Evolutionary conservation across 345 rosid species (phyloP), one percentile per base, ranked within the genome.

Genomic region (Moricandia arvensis): DNA sequence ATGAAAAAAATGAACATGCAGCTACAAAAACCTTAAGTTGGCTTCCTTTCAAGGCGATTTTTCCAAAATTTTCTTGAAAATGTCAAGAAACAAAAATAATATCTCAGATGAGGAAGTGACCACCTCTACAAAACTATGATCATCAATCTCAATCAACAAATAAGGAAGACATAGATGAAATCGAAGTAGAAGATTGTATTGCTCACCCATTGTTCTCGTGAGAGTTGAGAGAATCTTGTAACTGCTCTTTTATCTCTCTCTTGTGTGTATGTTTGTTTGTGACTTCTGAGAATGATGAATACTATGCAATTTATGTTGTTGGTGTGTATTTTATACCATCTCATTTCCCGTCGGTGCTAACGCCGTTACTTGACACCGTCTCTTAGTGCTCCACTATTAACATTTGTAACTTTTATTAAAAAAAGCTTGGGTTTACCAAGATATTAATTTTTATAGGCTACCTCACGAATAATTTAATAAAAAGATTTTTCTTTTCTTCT

Each of bases 331-430:
- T 77, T 63, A 41, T 59, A 68, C 67, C 47, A 53, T 33, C 66
- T 61, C 47, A 73, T 31, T 53, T 13, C 61, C 63, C 90, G 91
- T 89, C 89, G 88, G 88, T 84, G 89, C 79, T 80, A 67, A 82
- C 90, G 86, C 72, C 73, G 93, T 84, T 80, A 80, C 55, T 71
- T 80, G 47, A 90, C 89, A 81, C 72, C 71, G 83, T 66, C 30
- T 73, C 31, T 21, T 60, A 73, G 65, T 71, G 76, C 58, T 77
- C 63, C 35, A 71, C 76, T 64, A 45, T 64, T 15, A 66, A 30
- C 37, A 53, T 53, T 53, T 69, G 67, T 35, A 21, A 21, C 30
- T 18, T 57, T 24, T 9, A 59, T 3, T 3, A 33, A 59, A 43
- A 55, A 12, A 12, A 1, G 51, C 51, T 43, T 43, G 8, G 53